Conservation (phyloP, 2,329 filamentous ascomycete genomes). For the Xylaria sp. region DNA sequence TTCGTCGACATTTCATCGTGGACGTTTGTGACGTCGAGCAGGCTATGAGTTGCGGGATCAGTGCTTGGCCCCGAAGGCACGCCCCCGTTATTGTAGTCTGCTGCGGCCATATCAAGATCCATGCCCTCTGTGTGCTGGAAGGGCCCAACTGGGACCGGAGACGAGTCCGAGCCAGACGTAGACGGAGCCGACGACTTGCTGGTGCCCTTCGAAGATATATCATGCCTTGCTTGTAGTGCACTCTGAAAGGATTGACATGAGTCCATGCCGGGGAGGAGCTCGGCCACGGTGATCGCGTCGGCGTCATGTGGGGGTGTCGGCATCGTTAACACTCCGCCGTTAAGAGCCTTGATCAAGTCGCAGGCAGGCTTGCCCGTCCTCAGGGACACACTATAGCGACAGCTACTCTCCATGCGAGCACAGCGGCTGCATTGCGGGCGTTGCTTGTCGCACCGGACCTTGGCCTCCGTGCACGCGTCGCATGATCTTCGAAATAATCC, state of each 20-base stretch:
- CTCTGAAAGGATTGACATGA: not conserved
- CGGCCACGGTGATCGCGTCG: not conserved
- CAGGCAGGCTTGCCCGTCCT: not conserved
- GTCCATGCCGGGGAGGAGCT: not conserved
- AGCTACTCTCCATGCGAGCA: not conserved
- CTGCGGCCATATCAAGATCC: not conserved
- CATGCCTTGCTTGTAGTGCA: not conserved
- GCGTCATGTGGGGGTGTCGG: not conserved
- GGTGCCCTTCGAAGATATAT: not conserved
- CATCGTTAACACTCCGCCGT: not conserved
- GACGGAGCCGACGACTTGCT: not conserved
- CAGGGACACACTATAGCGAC: not conserved
- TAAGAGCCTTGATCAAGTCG: not conserved
- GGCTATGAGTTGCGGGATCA: not conserved
- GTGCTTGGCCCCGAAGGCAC: not conserved
- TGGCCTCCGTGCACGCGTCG: slow-evolving; percentile 17
- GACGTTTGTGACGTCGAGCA: not conserved
- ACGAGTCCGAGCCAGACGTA: not conserved
- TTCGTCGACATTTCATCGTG: not conserved
- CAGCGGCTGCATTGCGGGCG: not conserved
- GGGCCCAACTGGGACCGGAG: not conserved
- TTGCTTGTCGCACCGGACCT: slow-evolving; percentile 10
- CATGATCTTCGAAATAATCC: not conserved
- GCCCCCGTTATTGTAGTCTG: not conserved
- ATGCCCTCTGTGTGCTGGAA: not conserved